Evolutionary conservation across 192 early-diverging fungal genomes (phyloP).

Genomic region (Helicostylum pulchrum): DNA sequence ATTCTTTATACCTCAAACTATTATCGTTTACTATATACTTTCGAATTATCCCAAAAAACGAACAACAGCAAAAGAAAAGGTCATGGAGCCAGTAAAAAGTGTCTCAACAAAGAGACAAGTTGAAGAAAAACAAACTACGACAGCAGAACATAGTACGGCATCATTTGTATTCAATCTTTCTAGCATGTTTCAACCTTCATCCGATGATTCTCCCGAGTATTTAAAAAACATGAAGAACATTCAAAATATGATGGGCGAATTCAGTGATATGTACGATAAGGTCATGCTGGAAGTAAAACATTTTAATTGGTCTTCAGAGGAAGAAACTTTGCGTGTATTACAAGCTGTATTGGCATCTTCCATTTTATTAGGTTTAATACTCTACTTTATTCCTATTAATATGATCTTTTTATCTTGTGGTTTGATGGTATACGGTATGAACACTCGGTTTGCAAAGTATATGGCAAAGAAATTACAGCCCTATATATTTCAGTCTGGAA

Average conservation of each 20-base stretch:
- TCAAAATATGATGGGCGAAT: conserved; percentile 75
- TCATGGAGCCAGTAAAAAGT: not conserved
- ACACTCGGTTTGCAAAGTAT: conserved; percentile 54
- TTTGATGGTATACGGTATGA: conserved; percentile 50
- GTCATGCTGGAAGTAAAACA: conserved; percentile 36
- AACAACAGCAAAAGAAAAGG: not conserved
- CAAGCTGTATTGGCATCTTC: conserved; percentile 39
- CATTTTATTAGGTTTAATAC: conserved; percentile 27
- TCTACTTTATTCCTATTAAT: conserved; percentile 48
- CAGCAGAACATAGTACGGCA: not conserved
- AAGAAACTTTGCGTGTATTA: conserved; percentile 39
- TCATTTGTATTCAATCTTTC: not conserved
- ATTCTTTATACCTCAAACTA: conserved; percentile 9
- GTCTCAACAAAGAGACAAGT: not conserved
- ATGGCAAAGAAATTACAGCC: conserved; percentile 18
- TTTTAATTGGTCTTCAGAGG: conserved; percentile 50
- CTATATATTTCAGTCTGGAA: not conserved
- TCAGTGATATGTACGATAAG: conserved; percentile 48
- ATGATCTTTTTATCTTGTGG: conserved; percentile 51
- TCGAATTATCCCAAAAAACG: not conserved
- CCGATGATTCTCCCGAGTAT: conserved; percentile 55
- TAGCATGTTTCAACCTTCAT: conserved; percentile 15
- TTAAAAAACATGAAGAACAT: conserved; percentile 68
- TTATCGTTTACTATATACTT: not conserved
- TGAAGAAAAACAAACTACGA: not conserved